Percentiles rank a stretch among this genome's conserved stretches.
phyloP scores from a whole-genome alignment of 2,329 filamentous ascomycete species.

The Sporothrix brasiliensis region DNA sequence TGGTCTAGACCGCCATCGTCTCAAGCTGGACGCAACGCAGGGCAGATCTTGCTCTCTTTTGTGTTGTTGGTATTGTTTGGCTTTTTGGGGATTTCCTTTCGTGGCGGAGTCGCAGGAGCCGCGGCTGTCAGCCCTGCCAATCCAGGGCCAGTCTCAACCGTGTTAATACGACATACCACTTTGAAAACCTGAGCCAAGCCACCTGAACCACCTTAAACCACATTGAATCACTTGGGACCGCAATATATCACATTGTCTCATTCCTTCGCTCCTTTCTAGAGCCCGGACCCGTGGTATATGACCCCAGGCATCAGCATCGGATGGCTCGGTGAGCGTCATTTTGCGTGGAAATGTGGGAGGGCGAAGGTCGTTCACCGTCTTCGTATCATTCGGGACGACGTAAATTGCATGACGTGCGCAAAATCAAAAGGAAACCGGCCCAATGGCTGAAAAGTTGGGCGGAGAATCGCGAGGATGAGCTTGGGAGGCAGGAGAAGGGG shows the following conservation, averaged over 20 bases:
- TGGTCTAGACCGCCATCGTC: background rate
- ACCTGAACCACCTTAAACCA: too few species aligned
- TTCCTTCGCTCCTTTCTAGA: background rate
- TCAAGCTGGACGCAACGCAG: background rate
- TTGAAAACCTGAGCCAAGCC: too few species aligned
- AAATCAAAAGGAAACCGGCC: background rate
- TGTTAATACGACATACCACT: background rate
- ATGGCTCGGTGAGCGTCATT: conserved; percentile 1
- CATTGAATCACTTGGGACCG: too few species aligned
- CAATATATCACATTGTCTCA: background rate
- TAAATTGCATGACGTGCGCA: too few species aligned
- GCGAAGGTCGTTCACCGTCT: too few species aligned
- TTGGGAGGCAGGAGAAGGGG: background rate
- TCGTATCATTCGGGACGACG: too few species aligned
- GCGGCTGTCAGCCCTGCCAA: background rate
- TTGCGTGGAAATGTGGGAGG: background rate
- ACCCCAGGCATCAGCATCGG: background rate
- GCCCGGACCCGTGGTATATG: too few species aligned
- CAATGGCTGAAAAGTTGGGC: background rate
- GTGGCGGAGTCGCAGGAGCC: conserved; percentile 1
- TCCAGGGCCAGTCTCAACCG: background rate
- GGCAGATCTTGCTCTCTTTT: background rate
- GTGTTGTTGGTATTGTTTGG: background rate
- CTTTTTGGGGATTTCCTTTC: background rate
- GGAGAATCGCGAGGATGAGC: background rate